Evolutionary conservation across 495 filamentous ascomycete genomes (phyloP), one percentile per base, ranked within the genome.

Genomic region (Neurospora hispaniola): DNA sequence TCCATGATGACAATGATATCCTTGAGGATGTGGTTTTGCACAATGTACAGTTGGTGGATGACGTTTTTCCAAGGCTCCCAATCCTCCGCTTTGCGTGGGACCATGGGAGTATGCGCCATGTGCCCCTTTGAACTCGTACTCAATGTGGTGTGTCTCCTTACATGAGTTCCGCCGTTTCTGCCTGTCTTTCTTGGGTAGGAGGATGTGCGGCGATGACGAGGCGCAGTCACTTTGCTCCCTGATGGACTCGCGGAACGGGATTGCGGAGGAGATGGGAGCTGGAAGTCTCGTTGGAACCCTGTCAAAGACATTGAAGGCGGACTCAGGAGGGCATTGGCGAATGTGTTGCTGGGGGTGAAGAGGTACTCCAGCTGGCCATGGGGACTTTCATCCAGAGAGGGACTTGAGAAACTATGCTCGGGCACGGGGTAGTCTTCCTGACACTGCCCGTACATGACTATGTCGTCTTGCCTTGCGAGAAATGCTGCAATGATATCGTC

Each of bases 1-100:
- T 80, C 78, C 79, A 81, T 81, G 16, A 75, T 73, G 35, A 38
- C 46, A 18, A 81, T 81, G n/a, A 81, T 78, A 10, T 81, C 77
- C 5, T 76, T 73, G 41, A 81, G 77, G 7, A 77, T 78, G 42
- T 75, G 73, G 69, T 80, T 80, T 40, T 81, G 75, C 5, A 75
- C 78, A 59, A 81, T 79, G 73, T 81, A 81, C n/a, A 81, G 75
- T 9, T 80, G 75, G 66, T 75, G 59, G 14, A 81, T 76, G 14
- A 79, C 39, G 10, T 3, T 31, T 62, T 81, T 81, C 74, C 74
- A 80, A 0, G 79, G 77, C 18, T 81, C 79, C 79, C 79, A 81
- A 40, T 81, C 77, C 41, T 79, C 75, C 14, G 72, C 66, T 9
- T 69, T 71, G 16, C 77, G 76, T 8, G 79, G 79, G 4, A 81